These are phyloP conservation scores for Puccinia horiana DNA, from an alignment of 1,284 basidiomycete genomes.

Conservation along the genomic window DNA sequence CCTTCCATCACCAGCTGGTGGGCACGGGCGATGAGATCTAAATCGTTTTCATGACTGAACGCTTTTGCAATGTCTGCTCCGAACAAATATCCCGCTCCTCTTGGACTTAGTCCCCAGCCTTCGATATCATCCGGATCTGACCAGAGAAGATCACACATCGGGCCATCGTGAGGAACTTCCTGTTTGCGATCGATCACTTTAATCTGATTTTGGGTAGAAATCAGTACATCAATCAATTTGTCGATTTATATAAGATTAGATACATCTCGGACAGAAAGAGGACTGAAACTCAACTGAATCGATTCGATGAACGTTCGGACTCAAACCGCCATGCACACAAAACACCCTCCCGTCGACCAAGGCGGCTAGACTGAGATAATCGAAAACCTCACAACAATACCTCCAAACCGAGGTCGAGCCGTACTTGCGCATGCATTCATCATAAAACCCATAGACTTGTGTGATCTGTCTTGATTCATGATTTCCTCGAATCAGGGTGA, in stretches of 20 bases:
- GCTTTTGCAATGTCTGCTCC: constrained; percentile 85
- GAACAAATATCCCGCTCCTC: constrained; percentile 93
- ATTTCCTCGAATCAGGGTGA: constrained; percentile 95
- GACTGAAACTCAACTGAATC: constrained; percentile 50
- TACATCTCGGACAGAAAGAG: not conserved
- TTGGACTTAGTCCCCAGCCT: constrained; percentile 94
- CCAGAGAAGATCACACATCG: constrained; percentile 98
- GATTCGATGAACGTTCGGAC: constrained; percentile 58
- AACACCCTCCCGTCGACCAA: constrained; percentile 93
- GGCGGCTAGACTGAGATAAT: constrained; percentile 89
- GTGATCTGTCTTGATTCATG: constrained; percentile 99
- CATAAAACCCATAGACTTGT: constrained; percentile 98
- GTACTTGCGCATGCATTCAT: constrained; percentile 96
- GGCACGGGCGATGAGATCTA: constrained; percentile 92
- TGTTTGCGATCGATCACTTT: constrained; percentile 93
- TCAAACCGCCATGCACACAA: constrained; percentile 89
- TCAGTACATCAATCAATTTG: no score
- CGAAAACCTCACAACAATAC: constrained; percentile 98
- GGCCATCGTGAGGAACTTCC: constrained; percentile 98
- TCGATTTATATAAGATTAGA: not conserved
- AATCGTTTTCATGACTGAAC: constrained; percentile 86
- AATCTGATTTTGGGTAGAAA: constrained; percentile 66
- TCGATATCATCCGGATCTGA: constrained; percentile 95
- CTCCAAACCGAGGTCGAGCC: constrained; percentile 94
- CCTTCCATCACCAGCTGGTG: constrained; percentile 99